Conservation (phyloP, 306 rosid genomes). For the Argentina anserina region DNA sequence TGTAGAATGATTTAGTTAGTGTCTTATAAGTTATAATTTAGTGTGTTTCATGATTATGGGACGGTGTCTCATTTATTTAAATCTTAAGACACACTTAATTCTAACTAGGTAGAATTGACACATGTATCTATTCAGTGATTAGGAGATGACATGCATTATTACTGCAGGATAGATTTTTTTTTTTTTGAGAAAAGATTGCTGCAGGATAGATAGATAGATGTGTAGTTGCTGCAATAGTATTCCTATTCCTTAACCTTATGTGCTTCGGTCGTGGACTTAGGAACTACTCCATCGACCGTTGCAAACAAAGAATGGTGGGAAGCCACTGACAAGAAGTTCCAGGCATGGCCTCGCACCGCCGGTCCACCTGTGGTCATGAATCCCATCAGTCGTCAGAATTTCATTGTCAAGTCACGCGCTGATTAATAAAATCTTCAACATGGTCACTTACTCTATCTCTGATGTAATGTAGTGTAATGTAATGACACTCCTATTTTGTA, state of each 20-base stretch:
- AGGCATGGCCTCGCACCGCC: constrained; percentile 75
- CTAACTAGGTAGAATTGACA: background rate
- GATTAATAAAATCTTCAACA: constrained; percentile 3
- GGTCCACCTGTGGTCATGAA: constrained; percentile 47
- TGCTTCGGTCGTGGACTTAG: constrained; percentile 20
- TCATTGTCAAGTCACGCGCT: constrained; percentile 31
- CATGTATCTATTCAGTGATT: background rate
- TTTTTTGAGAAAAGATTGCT: background rate
- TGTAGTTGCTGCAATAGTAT: background rate
- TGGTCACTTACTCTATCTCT: background rate
- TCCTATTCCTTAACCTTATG: background rate
- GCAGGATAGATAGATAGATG: background rate
- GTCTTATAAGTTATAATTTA: background rate
- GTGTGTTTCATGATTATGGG: background rate
- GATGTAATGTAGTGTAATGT: background rate
- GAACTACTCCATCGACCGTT: constrained; percentile 56
- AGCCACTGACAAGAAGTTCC: constrained; percentile 71
- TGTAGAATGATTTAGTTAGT: background rate
- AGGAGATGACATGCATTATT: too few species aligned
- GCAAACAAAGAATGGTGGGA: constrained; percentile 59
- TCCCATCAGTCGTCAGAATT: constrained; percentile 42
- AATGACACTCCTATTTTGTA: background rate
- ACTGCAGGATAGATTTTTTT: too few species aligned
- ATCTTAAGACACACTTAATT: background rate
- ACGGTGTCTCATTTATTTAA: background rate